Base-by-base conservation (phyloP, 2,329 filamentous ascomycete genomes). In the Apiospora sp. region DNA sequence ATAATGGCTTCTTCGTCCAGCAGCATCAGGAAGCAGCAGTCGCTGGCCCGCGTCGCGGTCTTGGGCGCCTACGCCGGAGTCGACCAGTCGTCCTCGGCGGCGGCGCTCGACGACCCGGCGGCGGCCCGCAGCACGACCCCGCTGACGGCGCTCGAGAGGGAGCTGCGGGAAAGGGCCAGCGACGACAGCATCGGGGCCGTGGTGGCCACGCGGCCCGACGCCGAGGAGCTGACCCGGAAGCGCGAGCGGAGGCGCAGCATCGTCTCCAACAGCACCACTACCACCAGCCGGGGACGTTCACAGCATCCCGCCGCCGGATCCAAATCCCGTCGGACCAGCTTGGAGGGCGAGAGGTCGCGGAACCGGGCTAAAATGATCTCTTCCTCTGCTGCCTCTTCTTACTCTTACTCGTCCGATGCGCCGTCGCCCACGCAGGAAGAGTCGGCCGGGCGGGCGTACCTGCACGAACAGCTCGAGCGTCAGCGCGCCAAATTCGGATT, bases 141-240 rank as follows among this genome's bases (percentile, higher is more conserved):
- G 10, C 30, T 73, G 44, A 72, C 71, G 19, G 68, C 71, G 22
- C 68, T 73, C 49, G 58, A 71, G 44, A 67, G 61, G 5, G 41
- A 48, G 44, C 58, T 73, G 10, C 68, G 69, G n/a, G 67, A 67
- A 22, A 46, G 24, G 22, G 41, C 67, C 30, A 72, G 71, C 44
- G 37, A 43, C 27, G 71, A 72, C 49, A 72, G 71, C 51, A 69
- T 72, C 14, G 49, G 12, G 19, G 48, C 71, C 14, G 67, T 69
- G 6, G 67, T 69, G 37, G 67, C 71, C 24, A 54, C 64, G 24
- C 67, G 67, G 41, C 67, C 43, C 2, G 67, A 68, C 27, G 71
- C 68, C 37, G 67, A 41, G 19, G 41, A 70, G 27, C 41, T 72
- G 4, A 44, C 61, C 22, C 24, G 49, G 27, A 69, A 41, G 37